Percentiles rank a stretch among this genome's conserved stretches.
These are phyloP conservation scores for Chernovozyma sophiae-reginae DNA, from an alignment of 1,139 yeast genomes.

Conservation along the genomic window DNA sequence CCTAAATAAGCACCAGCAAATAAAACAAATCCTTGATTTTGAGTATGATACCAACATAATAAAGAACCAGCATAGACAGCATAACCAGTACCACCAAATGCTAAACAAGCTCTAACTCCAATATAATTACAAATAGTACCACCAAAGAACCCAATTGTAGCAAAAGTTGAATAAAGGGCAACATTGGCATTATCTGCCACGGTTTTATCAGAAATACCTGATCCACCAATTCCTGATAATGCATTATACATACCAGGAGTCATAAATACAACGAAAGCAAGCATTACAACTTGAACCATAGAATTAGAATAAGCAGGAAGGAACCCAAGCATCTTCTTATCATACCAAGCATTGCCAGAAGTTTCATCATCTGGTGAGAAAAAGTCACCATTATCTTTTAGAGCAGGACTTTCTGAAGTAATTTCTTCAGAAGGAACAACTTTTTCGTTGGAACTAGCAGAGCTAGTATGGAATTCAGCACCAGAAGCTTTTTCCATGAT, in stretches of 20 bases:
- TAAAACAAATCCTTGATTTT: slow-evolving; percentile 51
- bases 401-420: background rate
- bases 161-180: slow-evolving; percentile 55
- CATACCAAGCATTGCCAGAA: slow-evolving; percentile 30
- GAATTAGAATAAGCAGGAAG: slow-evolving; percentile 42
- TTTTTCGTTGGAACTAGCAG: slow-evolving; percentile 6
- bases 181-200: slow-evolving; percentile 51
- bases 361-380: background rate
- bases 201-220: slow-evolving; percentile 35
- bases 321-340: slow-evolving; percentile 20
- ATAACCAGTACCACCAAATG: slow-evolving; percentile 56
- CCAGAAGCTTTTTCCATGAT: background rate
- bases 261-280: slow-evolving; percentile 49
- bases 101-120: slow-evolving; percentile 46
- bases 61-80: slow-evolving; percentile 52
- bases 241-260: slow-evolving; percentile 61
- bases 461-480: slow-evolving; percentile 3
- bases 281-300: slow-evolving; percentile 42
- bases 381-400: slow-evolving; percentile 2
- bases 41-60: slow-evolving; percentile 44
- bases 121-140: slow-evolving; percentile 55
- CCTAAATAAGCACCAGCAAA: slow-evolving; percentile 61
- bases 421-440: background rate
- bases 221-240: slow-evolving; percentile 51
- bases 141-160: slow-evolving; percentile 55